phyloP scores from a whole-genome alignment of 2,329 filamentous ascomycete genomes.

The Fusarium buxicola region DNA sequence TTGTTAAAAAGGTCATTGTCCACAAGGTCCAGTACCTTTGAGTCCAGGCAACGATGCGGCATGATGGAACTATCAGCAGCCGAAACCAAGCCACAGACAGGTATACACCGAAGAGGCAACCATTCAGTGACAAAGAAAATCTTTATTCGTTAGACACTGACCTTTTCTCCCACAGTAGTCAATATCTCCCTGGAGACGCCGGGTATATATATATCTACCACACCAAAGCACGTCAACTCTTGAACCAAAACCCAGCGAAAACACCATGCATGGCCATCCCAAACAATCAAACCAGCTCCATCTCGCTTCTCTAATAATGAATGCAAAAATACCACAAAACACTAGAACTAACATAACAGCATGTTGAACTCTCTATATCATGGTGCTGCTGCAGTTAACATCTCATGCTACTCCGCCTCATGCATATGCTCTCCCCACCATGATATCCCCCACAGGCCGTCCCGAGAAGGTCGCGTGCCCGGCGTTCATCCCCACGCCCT shows the following conservation, averaged over 20 bases:
- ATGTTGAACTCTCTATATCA: not conserved
- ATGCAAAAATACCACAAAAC: not conserved
- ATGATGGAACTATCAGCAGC: not conserved
- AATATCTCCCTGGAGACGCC: constrained; percentile 22
- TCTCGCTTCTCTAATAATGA: constrained; percentile 7
- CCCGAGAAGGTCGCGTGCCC: constrained; percentile 60
- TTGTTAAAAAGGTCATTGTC: no score
- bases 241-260: not conserved
- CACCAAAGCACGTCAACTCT: constrained; percentile 1
- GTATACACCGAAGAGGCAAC: not conserved
- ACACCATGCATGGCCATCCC: constrained; percentile 18
- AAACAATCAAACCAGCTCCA: not conserved
- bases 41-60: no score
- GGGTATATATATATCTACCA: constrained; percentile 31
- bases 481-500: constrained; percentile 52
- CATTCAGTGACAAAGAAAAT: constrained; percentile 2
- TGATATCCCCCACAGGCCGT: constrained; percentile 45
- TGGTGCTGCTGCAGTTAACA: not conserved
- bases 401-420: not conserved
- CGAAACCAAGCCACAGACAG: not conserved
- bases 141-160: constrained; percentile 13
- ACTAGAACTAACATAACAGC: not conserved
- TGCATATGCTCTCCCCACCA: constrained; percentile 46
- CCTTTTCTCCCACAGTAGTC: constrained; percentile 25
- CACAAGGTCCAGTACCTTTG: no score